Evolutionary conservation across 352 stramenopile genomes (phyloP).

Genomic region (Pythium apleroticum): DNA sequence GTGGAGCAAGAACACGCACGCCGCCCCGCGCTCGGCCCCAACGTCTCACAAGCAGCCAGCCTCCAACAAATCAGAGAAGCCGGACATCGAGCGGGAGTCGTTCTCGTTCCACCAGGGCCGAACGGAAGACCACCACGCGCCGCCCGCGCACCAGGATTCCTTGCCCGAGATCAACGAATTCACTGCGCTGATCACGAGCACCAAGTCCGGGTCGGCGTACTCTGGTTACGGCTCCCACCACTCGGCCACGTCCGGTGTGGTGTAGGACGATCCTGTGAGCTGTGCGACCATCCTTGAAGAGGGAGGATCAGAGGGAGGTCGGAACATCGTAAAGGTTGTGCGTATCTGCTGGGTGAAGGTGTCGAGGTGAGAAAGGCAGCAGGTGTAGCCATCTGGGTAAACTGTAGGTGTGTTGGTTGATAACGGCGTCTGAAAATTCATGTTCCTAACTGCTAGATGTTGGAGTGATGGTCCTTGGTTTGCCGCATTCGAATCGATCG

Average conservation of each 20-base stretch:
- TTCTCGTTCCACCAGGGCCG: constrained; percentile 76
- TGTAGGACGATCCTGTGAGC: constrained; percentile 1
- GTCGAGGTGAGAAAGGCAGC: constrained; percentile 8
- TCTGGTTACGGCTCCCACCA: constrained; percentile 17
- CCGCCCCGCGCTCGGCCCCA: neutral
- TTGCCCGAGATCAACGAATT: constrained; percentile 77
- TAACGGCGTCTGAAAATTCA: neutral
- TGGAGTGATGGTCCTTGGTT: constrained; percentile 23
- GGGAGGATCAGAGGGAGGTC: neutral
- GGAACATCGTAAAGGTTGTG: constrained; percentile 8
- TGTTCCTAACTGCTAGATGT: constrained; percentile 18
- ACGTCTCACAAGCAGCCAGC: constrained; percentile 1
- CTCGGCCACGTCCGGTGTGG: neutral
- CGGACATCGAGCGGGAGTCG: constrained; percentile 24
- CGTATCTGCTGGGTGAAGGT: neutral
- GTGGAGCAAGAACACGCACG: constrained; percentile 21
- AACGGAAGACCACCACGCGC: constrained; percentile 41
- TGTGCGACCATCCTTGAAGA: neutral
- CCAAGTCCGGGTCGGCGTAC: constrained; percentile 5
- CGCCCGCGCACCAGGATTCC: constrained; percentile 40
- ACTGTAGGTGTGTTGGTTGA: constrained; percentile 2
- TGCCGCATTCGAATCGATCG: neutral
- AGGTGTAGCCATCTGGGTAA: constrained; percentile 8
- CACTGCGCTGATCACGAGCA: constrained; percentile 51
- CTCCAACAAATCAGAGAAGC: neutral